Conservation (phyloP, 352 stramenopile species). For the Plasmopara halstedii region DNA sequence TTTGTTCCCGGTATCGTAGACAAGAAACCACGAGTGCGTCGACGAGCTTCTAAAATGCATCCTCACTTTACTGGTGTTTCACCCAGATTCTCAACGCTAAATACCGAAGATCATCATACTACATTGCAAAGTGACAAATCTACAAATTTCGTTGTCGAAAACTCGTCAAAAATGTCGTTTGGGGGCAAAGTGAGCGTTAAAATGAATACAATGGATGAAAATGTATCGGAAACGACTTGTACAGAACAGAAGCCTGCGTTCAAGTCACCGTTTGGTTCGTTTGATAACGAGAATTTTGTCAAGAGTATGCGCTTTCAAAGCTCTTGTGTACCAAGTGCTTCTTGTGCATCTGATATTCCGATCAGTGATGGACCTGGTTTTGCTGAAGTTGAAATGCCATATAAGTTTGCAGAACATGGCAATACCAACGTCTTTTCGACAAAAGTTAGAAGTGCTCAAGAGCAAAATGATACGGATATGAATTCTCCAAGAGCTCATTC, state of each 20-base stretch:
- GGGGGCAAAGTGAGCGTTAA: background rate
- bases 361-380: background rate
- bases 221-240: background rate
- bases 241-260: background rate
- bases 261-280: no score
- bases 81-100: constrained; percentile 8
- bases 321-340: background rate
- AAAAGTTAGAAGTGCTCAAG: background rate
- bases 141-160: no score
- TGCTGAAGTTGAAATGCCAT: constrained; percentile 10
- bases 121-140: background rate
- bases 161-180: background rate
- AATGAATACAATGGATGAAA: background rate
- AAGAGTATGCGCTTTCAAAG: background rate
- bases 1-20: constrained; percentile 12
- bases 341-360: background rate
- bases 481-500: constrained; percentile 1
- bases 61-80: constrained; percentile 5
- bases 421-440: background rate
- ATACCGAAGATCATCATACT: constrained; percentile 1
- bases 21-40: constrained; percentile 1
- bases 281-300: no score
- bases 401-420: constrained; percentile 11
- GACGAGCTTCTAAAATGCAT: background rate
- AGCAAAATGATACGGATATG: constrained; percentile 10